Evolutionary conservation across 106 monocot genomes (phyloP).

Genomic region (Narthecium ossifragum): DNA sequence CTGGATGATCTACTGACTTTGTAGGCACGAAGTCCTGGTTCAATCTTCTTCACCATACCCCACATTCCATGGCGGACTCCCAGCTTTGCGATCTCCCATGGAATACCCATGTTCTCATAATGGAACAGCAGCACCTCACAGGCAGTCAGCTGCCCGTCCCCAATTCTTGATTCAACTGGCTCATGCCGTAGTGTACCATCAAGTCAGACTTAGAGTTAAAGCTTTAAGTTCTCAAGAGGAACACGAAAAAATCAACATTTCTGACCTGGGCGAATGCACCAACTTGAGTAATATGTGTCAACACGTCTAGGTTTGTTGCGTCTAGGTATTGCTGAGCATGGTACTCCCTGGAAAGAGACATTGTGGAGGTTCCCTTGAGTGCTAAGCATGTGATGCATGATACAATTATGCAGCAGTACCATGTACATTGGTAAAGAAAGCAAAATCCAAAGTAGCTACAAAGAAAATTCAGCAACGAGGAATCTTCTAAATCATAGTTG

Average conservation of each 20-base stretch:
- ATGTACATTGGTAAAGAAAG: no score
- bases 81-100: constrained; percentile 86
- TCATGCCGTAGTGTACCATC: background rate
- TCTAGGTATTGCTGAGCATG: constrained; percentile 51
- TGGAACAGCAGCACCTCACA: constrained; percentile 91
- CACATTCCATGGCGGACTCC: constrained; percentile 90
- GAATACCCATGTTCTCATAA: constrained; percentile 97
- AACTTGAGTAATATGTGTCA: constrained; percentile 88
- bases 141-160: constrained; percentile 65
- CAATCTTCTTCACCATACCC: constrained; percentile 80
- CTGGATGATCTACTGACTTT: constrained; percentile 34
- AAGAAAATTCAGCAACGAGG: no score
- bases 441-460: no score
- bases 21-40: constrained; percentile 83
- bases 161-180: constrained; percentile 65
- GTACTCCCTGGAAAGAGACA: constrained; percentile 79
- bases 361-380: no score
- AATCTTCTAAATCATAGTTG: no score
- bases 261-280: constrained; percentile 85
- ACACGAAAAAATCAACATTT: background rate
- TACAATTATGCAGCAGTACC: no score
- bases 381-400: no score
- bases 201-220: background rate
- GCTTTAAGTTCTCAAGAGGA: background rate
- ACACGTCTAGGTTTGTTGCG: constrained; percentile 78